Base-by-base conservation (phyloP, 768 basidiomycete species). In the Russula abietina region DNA sequence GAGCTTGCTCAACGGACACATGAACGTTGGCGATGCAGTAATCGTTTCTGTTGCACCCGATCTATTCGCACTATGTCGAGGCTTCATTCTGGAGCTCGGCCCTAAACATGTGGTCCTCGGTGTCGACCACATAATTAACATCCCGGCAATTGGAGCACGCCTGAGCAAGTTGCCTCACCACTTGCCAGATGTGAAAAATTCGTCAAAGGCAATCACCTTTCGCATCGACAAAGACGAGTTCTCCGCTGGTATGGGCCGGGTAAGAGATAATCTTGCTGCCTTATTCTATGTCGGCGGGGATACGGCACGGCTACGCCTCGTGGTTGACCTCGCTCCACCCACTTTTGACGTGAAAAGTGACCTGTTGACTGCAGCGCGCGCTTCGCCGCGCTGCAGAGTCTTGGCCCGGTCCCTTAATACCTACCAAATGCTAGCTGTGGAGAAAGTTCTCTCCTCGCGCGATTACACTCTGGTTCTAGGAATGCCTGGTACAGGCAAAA, bases 401-500 rank as follows among this genome's bases (percentile, higher is more conserved):
- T 58, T 66, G 22, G 52, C 55, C n/a, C 49, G 55, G 38, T 55
- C 53, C n/a, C 67, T 98, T 19, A 98, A 98, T 69, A 66, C 73
- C 0, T 85, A 85, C 59, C 97, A 99, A 75, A 66, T 76, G 69
- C 68, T 72, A 8, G 96, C 95, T 1, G 80, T 96, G 72, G 73
- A 75, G 24, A 89, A 85, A 68, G 91, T 88, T 3, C 71, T 98
- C 28, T 75, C 79, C 7, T 93, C 97, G 2, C 77, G 83, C 61
- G 94, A 99, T 72, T 99, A 98, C 71, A 88, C 95, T 1, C 75
- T 98, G 60, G 83, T 99, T 30, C 79, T 98, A 8, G 97, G 97
- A 17, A 98, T 98, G 97, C 97, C 97, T 9, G 97, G 97, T 0
- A 98, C 96, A 4, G 96, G 97, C 9, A 99, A 99, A 75, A 97